These are phyloP conservation scores for Neurospora sp. DNA, from an alignment of 495 filamentous ascomycete genomes.

Conservation along the genomic window DNA sequence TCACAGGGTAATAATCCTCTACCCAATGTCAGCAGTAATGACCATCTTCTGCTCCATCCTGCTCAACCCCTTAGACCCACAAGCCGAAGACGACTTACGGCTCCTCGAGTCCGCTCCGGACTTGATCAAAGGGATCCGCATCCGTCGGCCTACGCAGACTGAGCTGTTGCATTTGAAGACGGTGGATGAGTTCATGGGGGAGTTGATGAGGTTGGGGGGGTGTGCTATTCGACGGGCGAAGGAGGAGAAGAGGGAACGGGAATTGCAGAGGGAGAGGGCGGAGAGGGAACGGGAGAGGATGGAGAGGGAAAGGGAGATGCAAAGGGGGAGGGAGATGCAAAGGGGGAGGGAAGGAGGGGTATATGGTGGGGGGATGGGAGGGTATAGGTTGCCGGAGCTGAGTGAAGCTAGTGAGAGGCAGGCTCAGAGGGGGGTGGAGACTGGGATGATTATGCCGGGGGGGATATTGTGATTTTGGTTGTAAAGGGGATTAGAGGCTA, in stretches of 20 bases:
- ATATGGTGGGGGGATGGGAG: not conserved
- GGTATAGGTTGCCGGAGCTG: not conserved
- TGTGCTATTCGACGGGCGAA: constrained; percentile 8
- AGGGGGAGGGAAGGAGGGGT: not conserved
- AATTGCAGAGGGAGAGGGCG: no score
- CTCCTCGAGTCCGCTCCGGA: constrained; percentile 30
- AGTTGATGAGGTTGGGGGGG: constrained; percentile 27
- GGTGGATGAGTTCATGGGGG: constrained; percentile 38
- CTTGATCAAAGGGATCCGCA: constrained; percentile 35
- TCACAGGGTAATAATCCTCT: constrained; percentile 37
- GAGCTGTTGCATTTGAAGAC: constrained; percentile 37
- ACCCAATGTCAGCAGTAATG: constrained; percentile 41
- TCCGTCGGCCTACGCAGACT: constrained; percentile 25
- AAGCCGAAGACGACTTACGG: constrained; percentile 34
- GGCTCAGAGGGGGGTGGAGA: not conserved
- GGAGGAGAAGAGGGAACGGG: not conserved
- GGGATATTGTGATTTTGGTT: not conserved
- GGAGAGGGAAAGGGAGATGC: not conserved
- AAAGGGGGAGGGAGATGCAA: not conserved
- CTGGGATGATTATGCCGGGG: not conserved
- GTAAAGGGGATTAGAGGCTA: no score
- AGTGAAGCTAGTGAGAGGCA: not conserved
- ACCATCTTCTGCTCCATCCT: constrained; percentile 43
- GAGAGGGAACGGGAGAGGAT: no score
- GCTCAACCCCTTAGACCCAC: constrained; percentile 33